Conservation (phyloP, 2,329 filamentous ascomycete species). For the Fusarium hainanense region DNA sequence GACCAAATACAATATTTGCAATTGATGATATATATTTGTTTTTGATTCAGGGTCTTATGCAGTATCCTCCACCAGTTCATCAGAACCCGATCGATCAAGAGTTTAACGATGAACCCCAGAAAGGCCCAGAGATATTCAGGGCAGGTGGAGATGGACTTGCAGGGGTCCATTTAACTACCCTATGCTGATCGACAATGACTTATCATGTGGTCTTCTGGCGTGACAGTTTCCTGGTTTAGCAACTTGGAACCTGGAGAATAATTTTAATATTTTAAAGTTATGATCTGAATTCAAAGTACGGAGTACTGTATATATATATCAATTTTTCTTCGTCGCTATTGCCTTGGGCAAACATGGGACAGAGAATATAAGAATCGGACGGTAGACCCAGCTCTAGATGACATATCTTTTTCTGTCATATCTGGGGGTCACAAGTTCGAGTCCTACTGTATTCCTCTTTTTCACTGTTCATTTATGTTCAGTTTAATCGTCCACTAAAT, state of each 20-base stretch:
- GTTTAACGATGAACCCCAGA: background rate
- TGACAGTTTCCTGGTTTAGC: background rate
- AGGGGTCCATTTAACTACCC: background rate
- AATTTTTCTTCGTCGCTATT: background rate
- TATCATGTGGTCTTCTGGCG: background rate
- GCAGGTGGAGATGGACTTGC: background rate
- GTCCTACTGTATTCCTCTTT: no score
- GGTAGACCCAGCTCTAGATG: no score
- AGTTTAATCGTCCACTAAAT: background rate
- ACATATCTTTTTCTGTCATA: no score
- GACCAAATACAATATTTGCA: background rate
- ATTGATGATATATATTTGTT: no score
- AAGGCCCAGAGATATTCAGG: background rate
- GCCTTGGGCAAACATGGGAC: background rate
- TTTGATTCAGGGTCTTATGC: background rate
- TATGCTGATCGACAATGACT: background rate
- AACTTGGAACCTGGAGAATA: background rate
- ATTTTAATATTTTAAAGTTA: background rate
- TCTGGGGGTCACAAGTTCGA: background rate
- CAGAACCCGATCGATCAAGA: background rate
- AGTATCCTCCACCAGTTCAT: background rate
- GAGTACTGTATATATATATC: background rate
- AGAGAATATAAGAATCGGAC: accelerated
- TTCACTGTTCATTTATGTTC: background rate
- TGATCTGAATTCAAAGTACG: background rate